Conservation (phyloP, 2,329 filamentous ascomycete genomes). For the Rutstroemia sydowiana region DNA sequence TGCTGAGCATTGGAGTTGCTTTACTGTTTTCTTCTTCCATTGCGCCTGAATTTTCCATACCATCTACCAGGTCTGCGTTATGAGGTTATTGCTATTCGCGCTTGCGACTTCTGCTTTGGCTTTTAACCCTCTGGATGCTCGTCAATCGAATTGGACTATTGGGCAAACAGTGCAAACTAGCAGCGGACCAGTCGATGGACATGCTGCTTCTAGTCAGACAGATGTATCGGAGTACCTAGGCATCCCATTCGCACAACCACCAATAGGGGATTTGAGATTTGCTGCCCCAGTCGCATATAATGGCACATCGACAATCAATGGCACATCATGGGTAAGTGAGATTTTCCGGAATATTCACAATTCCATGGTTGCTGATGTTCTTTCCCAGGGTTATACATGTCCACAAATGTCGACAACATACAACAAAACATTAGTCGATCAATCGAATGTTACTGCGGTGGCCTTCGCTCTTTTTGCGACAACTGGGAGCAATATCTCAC, state of each 20-base stretch:
- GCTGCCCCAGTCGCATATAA: slow-evolving; percentile 16
- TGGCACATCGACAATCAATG: slow-evolving; percentile 17
- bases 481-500: background rate
- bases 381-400: slow-evolving; percentile 15
- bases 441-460: background rate
- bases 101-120: slow-evolving; percentile 1
- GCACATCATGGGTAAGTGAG: slow-evolving; percentile 22
- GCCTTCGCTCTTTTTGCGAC: background rate
- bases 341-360: slow-evolving; percentile 4
- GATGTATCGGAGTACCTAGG: slow-evolving; percentile 32
- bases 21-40: too few species aligned
- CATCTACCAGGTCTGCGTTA: too few species aligned
- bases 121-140: background rate
- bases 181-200: slow-evolving; percentile 25
- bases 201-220: slow-evolving; percentile 17
- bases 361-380: slow-evolving; percentile 11
- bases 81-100: background rate
- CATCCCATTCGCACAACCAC: slow-evolving; percentile 35
- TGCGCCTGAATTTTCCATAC: too few species aligned
- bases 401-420: background rate
- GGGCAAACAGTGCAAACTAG: slow-evolving; percentile 25
- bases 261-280: slow-evolving; percentile 35
- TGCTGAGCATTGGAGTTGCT: too few species aligned
- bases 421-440: background rate
- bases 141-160: slow-evolving; percentile 20